phyloP scores from a whole-genome alignment of 2,329 filamentous ascomycete species.

The Fusarium devonianum region DNA sequence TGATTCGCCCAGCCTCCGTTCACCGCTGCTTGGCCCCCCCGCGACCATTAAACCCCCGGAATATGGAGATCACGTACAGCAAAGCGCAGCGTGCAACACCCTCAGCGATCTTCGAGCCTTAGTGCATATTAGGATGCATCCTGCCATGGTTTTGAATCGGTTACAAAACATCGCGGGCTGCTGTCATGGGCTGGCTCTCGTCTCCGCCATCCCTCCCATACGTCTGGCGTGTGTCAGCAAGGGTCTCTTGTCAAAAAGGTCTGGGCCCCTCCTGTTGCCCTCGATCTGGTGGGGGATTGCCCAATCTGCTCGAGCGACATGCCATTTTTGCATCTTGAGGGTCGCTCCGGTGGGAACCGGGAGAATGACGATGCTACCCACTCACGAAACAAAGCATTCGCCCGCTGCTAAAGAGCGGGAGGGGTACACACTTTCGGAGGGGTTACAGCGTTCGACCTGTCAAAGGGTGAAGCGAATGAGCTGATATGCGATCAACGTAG shows the following conservation, averaged over 20 bases:
- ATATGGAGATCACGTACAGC: constrained; percentile 33
- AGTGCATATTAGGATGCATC: constrained; percentile 23
- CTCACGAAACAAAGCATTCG: constrained; percentile 8
- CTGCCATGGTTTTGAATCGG: constrained; percentile 10
- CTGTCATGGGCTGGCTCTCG: no score
- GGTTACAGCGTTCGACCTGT: constrained; percentile 15
- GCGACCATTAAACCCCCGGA: constrained; percentile 17
- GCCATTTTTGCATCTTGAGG: constrained; percentile 36
- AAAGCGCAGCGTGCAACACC: constrained; percentile 10
- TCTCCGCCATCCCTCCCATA: no score
- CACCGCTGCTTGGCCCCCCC: constrained; percentile 39
- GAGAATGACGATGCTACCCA: constrained; percentile 8
- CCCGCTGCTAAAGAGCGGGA: constrained; percentile 13
- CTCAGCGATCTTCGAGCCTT: constrained; percentile 9
- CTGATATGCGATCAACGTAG: constrained; percentile 26
- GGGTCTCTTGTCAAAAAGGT: constrained; percentile 6
- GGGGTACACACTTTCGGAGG: constrained; percentile 6
- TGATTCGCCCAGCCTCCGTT: constrained; percentile 31
- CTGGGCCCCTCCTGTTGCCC: constrained; percentile 28
- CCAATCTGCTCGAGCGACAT: constrained; percentile 39
- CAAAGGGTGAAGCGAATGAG: constrained; percentile 19
- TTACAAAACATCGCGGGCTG: constrained; percentile 10
- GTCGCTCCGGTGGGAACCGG: constrained; percentile 16
- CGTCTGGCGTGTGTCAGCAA: no score
- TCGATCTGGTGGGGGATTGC: constrained; percentile 42